Conservation (phyloP, 2,329 filamentous ascomycete genomes). For the Penicillium sp. region DNA sequence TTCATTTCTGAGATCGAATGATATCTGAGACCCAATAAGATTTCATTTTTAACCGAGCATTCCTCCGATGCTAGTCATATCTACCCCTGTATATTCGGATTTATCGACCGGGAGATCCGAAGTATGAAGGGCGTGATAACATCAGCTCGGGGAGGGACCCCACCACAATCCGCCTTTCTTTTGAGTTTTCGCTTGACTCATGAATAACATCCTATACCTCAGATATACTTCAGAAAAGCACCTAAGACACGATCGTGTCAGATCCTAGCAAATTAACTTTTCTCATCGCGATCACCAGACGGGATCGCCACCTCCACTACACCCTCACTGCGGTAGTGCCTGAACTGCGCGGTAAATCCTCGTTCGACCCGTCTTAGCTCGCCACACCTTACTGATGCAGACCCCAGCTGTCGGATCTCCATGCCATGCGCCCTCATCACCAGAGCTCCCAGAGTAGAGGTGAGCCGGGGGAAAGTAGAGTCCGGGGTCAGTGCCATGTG, state of each 20-base stretch:
- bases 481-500: conserved; percentile 22
- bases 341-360: conserved; percentile 20
- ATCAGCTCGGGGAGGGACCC: background rate
- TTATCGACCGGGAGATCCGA: background rate
- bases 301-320: background rate
- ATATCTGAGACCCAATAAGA: background rate
- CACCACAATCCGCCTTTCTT: background rate
- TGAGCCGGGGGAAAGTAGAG: background rate
- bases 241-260: conserved; percentile 16
- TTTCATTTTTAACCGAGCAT: background rate
- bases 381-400: conserved; percentile 16
- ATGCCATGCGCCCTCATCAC: background rate
- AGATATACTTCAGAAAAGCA: background rate
- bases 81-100: background rate
- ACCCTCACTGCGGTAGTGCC: conserved; percentile 10
- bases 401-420: background rate
- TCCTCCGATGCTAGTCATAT: background rate
- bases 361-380: conserved; percentile 7
- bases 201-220: background rate
- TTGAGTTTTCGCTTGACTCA: background rate
- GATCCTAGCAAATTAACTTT: background rate
- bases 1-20: background rate
- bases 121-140: background rate
- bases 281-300: conserved; percentile 7
- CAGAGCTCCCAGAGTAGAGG: background rate